A percentile compares a stretch with the other conserved stretches of the same genome.
Evolutionary conservation across 1,139 yeast species (phyloP).

Genomic region (Yamadazyma conglobata): DNA sequence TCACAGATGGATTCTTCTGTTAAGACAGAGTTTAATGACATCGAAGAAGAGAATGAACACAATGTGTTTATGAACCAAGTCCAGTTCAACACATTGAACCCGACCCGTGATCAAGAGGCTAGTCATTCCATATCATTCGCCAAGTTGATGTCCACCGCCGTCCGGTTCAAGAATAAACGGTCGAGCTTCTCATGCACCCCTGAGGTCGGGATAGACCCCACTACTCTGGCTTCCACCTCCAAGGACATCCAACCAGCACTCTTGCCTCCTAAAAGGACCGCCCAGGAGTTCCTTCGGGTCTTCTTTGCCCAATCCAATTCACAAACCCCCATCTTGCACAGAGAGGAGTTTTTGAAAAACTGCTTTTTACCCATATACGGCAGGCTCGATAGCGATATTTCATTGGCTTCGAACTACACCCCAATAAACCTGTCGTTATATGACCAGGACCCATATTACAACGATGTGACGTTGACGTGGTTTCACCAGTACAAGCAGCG

Average conservation of each 20-base stretch:
- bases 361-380: constrained; percentile 83
- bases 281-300: constrained; percentile 61
- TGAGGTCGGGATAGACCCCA: constrained; percentile 13
- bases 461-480: constrained; percentile 42
- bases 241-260: constrained; percentile 39
- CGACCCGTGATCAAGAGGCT: constrained; percentile 8
- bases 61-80: constrained; percentile 13
- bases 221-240: constrained; percentile 6
- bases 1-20: too few species aligned
- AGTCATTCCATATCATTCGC: constrained; percentile 56
- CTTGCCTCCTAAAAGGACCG: constrained; percentile 69
- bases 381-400: constrained; percentile 45
- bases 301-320: constrained; percentile 80
- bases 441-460: constrained; percentile 10
- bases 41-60: constrained; percentile 9
- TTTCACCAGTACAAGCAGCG: constrained; percentile 31
- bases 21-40: constrained; percentile 1
- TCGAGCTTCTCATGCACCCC: constrained; percentile 16
- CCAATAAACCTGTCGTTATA: constrained; percentile 34
- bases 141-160: constrained; percentile 70
- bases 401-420: constrained; percentile 62
- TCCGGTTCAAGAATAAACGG: constrained; percentile 48
- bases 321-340: constrained; percentile 76
- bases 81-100: constrained; percentile 11
- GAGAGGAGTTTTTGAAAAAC: constrained; percentile 65